Percentiles rank a stretch among this genome's conserved stretches.
Conservation (phyloP, 257 asterid genomes). For the Solanum dulcamara region DNA sequence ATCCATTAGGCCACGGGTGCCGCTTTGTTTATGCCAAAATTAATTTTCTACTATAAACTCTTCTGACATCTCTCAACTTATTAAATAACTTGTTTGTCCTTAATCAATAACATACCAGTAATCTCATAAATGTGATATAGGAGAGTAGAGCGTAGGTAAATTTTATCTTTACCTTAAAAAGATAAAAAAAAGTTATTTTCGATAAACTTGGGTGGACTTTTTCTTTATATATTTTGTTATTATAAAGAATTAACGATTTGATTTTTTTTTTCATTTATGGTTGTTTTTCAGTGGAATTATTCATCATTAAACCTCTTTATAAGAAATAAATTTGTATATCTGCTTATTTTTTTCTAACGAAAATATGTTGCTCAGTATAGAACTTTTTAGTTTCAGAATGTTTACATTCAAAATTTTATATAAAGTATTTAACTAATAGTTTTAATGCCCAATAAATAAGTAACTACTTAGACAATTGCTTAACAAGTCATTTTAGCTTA, state of each 20-base stretch:
- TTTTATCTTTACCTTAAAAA: neutral
- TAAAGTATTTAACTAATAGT: neutral
- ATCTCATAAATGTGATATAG: accelerated
- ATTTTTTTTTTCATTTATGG: neutral
- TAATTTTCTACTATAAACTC: accelerated
- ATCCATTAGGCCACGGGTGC: conserved; percentile 35
- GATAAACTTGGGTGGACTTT: no score
- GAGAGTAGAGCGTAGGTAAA: no score
- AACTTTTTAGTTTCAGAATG: neutral
- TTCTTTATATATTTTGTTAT: no score
- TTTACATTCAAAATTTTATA: neutral
- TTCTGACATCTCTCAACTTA: neutral
- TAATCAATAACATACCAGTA: neutral
- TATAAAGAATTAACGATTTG: neutral
- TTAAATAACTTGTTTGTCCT: neutral
- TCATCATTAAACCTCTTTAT: neutral
- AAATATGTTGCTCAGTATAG: neutral
- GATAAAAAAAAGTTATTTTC: neutral
- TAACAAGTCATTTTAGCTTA: no score
- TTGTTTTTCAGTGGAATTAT: neutral
- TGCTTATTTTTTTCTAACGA: neutral
- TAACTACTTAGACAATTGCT: neutral
- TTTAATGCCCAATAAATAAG: neutral
- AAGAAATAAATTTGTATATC: neutral
- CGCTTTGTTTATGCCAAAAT: accelerated